Evolutionary conservation across 1,284 basidiomycete species (phyloP), one percentile per base, ranked within the genome.

Genomic region (Mycena citricolor): DNA sequence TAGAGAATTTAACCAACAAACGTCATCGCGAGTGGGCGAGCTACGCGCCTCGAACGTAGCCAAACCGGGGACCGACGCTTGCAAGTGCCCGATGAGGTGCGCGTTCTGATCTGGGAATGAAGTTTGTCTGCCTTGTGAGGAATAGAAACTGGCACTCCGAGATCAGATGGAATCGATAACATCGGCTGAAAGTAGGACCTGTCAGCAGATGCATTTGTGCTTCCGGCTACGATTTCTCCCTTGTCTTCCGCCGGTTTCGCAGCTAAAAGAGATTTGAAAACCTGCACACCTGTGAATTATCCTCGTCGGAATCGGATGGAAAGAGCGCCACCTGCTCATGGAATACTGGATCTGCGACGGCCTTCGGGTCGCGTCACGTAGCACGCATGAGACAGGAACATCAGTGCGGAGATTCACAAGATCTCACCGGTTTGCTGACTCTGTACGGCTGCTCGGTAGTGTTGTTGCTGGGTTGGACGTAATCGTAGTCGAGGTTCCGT

Each of bases 401-500:
- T 39, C 26, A 33, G 21, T 38, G 32, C 45, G 23, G 39, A 43
- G 34, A 38, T 34, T 37, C 32, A 42, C 32, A 16, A 25, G 23
- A n/a, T 60, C 74, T 54, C 54, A 89, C 85, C 20, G 77, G 77
- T 66, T 81, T 82, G 56, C 83, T 87, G 51, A 90, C 76, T 47
- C 71, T 68, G 58, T 91, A 92, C 7, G 88, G 72, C 38, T 63
- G 60, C 37, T 76, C 79, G 41, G 63, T 56, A n/a, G n/a, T n/a
- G 32, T 48, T 56, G 21, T 60, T 61, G 30, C 68, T 66, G 36
- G 71, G 70, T 40, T 70, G 62, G 43, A 63, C 60, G 59, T 87
- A 89, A 62, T 86, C 76, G 63, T 80, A 90, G 63, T 91, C 86
- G 54, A 88, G 80, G 61, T 91, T 90, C 49, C 87, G 74, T 42